Conservation (phyloP, 2,329 filamentous ascomycete species). For the Shiraia sp. region DNA sequence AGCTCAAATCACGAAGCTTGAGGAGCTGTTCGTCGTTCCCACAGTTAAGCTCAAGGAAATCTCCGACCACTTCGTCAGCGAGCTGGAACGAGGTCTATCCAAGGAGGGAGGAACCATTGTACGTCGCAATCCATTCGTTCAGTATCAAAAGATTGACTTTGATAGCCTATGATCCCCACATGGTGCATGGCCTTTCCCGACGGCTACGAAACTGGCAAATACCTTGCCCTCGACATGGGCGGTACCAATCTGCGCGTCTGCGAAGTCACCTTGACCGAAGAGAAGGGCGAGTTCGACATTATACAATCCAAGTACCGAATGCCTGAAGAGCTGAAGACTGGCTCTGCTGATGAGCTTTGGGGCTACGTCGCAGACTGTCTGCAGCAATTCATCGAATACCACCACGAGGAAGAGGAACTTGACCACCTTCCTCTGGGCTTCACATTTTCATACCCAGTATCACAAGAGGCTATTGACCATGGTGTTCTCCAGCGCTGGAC, state of each 20-base stretch:
- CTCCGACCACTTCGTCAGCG: conserved; percentile 83
- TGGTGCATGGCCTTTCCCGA: conserved; percentile 94
- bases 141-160: conserved; percentile 58
- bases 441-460: conserved; percentile 95
- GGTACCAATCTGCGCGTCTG: conserved; percentile 95
- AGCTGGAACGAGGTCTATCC: conserved; percentile 83
- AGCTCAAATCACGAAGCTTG: conserved; percentile 78
- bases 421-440: conserved; percentile 80
- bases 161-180: conserved; percentile 93
- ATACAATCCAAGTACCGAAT: conserved; percentile 96
- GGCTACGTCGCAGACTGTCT: conserved; percentile 94
- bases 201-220: conserved; percentile 85
- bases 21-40: conserved; percentile 81
- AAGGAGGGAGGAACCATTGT: conserved; percentile 93
- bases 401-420: conserved; percentile 70
- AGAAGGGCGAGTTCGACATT: conserved; percentile 92
- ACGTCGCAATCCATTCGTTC: conserved; percentile 79
- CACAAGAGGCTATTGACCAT: conserved; percentile 91
- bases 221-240: conserved; percentile 91
- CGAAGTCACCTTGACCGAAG: conserved; percentile 84
- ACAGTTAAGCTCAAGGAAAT: conserved; percentile 83
- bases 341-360: conserved; percentile 85
- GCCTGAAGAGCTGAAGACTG: conserved; percentile 90
- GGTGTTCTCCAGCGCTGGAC: conserved; percentile 94
- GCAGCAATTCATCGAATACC: conserved; percentile 86